phyloP scores from a whole-genome alignment of 2,329 filamentous ascomycete species.

The Trichophyton mentagrophytes region DNA sequence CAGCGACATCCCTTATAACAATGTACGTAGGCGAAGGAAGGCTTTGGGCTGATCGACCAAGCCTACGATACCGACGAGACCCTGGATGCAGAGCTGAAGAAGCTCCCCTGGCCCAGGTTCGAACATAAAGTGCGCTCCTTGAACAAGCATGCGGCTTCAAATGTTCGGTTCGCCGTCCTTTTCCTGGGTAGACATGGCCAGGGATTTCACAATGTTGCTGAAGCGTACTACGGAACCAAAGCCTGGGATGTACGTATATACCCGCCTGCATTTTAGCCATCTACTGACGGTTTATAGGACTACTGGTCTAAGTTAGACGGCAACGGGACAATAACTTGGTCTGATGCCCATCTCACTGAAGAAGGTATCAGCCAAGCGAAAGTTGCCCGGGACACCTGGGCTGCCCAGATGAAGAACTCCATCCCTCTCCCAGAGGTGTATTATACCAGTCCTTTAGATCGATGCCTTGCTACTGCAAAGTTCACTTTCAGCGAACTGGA shows the following conservation, averaged over 20 bases:
- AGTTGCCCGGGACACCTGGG: slow-evolving; percentile 36
- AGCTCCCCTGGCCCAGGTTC: slow-evolving; percentile 46
- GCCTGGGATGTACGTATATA: slow-evolving; percentile 43
- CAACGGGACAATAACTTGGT: slow-evolving; percentile 43
- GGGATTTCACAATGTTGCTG: slow-evolving; percentile 49
- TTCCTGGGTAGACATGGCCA: slow-evolving; percentile 50
- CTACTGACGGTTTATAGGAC: slow-evolving; percentile 24
- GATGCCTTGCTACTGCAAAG: slow-evolving; percentile 46
- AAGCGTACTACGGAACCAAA: slow-evolving; percentile 44
- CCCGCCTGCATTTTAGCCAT: not conserved
- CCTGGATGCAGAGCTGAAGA: slow-evolving; percentile 19
- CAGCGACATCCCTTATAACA: not conserved
- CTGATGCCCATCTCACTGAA: slow-evolving; percentile 45
- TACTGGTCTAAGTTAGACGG: slow-evolving; percentile 49
- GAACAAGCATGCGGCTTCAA: slow-evolving; percentile 27
- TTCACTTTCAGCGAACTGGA: slow-evolving; percentile 40
- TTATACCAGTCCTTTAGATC: slow-evolving; percentile 45
- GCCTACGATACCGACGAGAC: slow-evolving; percentile 31
- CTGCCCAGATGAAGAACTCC: slow-evolving; percentile 31
- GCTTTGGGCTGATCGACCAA: slow-evolving; percentile 40
- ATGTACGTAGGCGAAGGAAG: not conserved
- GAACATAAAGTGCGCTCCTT: slow-evolving; percentile 34
- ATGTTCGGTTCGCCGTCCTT: slow-evolving; percentile 42
- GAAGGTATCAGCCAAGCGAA: slow-evolving; percentile 41
- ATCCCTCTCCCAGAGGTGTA: slow-evolving; percentile 44